These are phyloP conservation scores for Starmerella tilneyi DNA, from an alignment of 805 yeast species.

Conservation along the genomic window DNA sequence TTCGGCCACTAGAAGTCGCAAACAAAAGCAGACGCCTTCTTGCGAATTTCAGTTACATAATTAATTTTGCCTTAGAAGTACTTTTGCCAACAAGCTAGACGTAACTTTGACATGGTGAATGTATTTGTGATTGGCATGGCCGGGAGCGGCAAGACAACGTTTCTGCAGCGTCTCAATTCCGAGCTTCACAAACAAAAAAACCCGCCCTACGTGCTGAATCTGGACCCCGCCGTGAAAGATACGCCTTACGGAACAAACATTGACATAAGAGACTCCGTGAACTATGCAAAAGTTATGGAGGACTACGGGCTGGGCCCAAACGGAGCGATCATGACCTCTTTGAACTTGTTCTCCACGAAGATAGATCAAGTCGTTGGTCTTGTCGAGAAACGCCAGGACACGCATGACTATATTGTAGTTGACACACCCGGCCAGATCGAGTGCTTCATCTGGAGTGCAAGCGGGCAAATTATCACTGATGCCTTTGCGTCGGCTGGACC, in stretches of 20 bases:
- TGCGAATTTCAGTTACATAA: neutral
- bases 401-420: slow-evolving; percentile 59
- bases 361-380: slow-evolving; percentile 87
- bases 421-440: slow-evolving; percentile 99
- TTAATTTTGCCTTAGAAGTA: neutral
- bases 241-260: slow-evolving; percentile 92
- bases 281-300: slow-evolving; percentile 93
- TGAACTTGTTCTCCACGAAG: slow-evolving; percentile 85
- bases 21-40: neutral
- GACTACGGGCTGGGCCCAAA: slow-evolving; percentile 90
- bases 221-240: slow-evolving; percentile 92
- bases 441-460: slow-evolving; percentile 96
- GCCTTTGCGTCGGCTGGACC: slow-evolving; percentile 94
- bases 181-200: slow-evolving; percentile 55
- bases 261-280: slow-evolving; percentile 91
- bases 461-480: slow-evolving; percentile 92
- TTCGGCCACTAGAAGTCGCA: too few relatives aligned
- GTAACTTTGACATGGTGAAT: slow-evolving; percentile 16
- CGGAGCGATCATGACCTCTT: slow-evolving; percentile 94
- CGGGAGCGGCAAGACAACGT: slow-evolving; percentile 91
- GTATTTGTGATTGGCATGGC: slow-evolving; percentile 46
- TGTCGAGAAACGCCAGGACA: slow-evolving; percentile 60
- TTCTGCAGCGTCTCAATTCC: slow-evolving; percentile 87
- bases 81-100: slow-evolving; percentile 2
- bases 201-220: slow-evolving; percentile 84